Conservation (phyloP, 2,329 filamentous ascomycete genomes). For the Chrysoporthe austroafricana region DNA sequence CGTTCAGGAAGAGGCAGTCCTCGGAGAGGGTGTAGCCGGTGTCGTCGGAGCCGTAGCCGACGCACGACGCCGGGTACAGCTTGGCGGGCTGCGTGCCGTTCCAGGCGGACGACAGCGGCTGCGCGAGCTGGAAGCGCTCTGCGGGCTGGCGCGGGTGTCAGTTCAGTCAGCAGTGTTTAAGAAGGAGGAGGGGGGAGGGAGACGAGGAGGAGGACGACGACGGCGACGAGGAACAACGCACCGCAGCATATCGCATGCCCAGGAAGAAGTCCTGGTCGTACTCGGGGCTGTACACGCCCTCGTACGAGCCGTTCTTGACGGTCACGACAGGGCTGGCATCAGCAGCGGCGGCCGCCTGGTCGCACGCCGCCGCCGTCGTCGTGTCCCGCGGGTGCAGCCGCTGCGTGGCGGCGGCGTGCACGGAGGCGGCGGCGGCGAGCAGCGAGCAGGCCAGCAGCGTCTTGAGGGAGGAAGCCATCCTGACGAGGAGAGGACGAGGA, state of each 20-base stretch:
- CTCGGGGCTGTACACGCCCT: slow-evolving; percentile 37
- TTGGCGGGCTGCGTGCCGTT: slow-evolving; percentile 46
- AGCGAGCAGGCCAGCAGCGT: slow-evolving; percentile 25
- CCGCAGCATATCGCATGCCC: slow-evolving; percentile 60
- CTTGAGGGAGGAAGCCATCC: slow-evolving; percentile 26
- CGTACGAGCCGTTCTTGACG: slow-evolving; percentile 42
- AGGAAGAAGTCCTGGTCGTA: slow-evolving; percentile 56
- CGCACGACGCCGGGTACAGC: slow-evolving; percentile 51
- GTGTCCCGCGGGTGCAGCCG: slow-evolving; percentile 25
- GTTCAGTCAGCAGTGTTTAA: not conserved
- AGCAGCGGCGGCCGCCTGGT: not conserved
- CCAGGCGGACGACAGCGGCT: slow-evolving; percentile 52
- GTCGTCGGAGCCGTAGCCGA: slow-evolving; percentile 52
- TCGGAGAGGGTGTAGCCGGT: slow-evolving; percentile 44
- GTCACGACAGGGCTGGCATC: slow-evolving; percentile 25
- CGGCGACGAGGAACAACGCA: slow-evolving; percentile 42
- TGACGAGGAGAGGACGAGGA: slow-evolving; percentile 8
- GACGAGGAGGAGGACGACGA: slow-evolving; percentile 46
- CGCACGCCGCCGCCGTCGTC: not conserved
- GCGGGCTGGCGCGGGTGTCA: slow-evolving; percentile 19
- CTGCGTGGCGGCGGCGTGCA: slow-evolving; percentile 16
- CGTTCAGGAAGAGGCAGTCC: slow-evolving; percentile 63
- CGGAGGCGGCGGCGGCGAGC: slow-evolving; percentile 14
- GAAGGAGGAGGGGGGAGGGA: slow-evolving; percentile 36
- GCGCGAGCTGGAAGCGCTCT: slow-evolving; percentile 53